phyloP scores from a whole-genome alignment of 2,329 filamentous ascomycete genomes.

The Cercospora canescens region DNA sequence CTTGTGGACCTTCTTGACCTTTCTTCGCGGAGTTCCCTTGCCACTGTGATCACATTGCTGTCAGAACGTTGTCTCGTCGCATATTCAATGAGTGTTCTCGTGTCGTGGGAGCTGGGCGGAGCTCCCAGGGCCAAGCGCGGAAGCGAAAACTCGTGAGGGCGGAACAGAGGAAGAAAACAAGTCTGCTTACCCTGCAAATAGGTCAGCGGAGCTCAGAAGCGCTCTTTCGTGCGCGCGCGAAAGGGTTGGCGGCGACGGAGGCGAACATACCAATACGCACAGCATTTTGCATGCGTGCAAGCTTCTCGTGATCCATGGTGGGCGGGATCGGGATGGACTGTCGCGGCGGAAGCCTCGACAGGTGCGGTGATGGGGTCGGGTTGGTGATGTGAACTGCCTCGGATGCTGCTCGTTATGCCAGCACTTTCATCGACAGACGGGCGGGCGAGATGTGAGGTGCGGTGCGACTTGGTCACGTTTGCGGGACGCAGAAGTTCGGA shows the following conservation, averaged over 20 bases:
- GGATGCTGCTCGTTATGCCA: conserved; percentile 21
- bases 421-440: conserved; percentile 28
- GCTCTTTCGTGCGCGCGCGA: not conserved
- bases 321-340: not conserved
- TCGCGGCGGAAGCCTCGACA: conserved; percentile 13
- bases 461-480: conserved; percentile 6
- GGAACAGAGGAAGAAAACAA: not conserved
- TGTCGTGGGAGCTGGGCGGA: not conserved
- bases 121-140: conserved; percentile 1
- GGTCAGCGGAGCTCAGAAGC: conserved; percentile 26
- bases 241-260: not conserved
- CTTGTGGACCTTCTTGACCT: conserved; percentile 97
- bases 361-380: not conserved
- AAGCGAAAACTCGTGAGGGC: not conserved
- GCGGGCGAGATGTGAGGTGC: conserved; percentile 9
- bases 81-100: not conserved
- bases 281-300: conserved; percentile 57
- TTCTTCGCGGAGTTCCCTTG: conserved; percentile 96
- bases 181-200: conserved; percentile 35
- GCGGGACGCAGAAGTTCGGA: conserved; percentile 1
- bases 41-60: conserved; percentile 59
- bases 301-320: not conserved
- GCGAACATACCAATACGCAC: conserved; percentile 67
- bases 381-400: conserved; percentile 19
- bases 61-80: conserved; percentile 19